Percentiles rank a stretch among this genome's conserved stretches.
phyloP scores from a whole-genome alignment of 495 filamentous ascomycete genomes.

The Xylaria grammica region DNA sequence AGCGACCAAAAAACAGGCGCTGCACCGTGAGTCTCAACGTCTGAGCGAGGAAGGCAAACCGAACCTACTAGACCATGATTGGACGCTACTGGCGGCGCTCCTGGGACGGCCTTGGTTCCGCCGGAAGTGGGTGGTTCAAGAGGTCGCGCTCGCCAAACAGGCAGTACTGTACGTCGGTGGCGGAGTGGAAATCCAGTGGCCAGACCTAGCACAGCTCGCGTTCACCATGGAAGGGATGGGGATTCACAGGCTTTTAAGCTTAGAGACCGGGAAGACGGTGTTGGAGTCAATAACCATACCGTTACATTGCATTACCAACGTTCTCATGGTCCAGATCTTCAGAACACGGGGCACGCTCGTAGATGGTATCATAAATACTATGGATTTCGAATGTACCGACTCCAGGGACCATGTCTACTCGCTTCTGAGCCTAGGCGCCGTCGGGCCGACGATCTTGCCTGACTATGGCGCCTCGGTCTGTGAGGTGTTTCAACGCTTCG shows the following conservation, averaged over 20 bases:
- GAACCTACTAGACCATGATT: constrained; percentile 30
- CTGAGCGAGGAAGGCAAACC: constrained; percentile 20
- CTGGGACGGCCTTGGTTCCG: constrained; percentile 34
- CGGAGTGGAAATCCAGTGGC: constrained; percentile 32
- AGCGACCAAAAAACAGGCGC: not conserved
- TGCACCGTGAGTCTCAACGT: constrained; percentile 3
- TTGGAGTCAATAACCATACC: constrained; percentile 18
- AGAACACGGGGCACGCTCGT: constrained; percentile 12
- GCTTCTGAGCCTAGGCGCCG: constrained; percentile 23
- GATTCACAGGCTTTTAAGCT: not conserved
- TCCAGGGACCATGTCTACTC: constrained; percentile 32
- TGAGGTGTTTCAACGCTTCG: constrained; percentile 21
- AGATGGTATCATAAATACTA: constrained; percentile 17
- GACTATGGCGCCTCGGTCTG: constrained; percentile 19
- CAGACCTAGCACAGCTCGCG: constrained; percentile 26
- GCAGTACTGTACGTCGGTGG: constrained; percentile 22
- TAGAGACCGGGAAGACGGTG: constrained; percentile 1
- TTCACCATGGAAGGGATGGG: constrained; percentile 20
- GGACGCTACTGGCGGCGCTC: constrained; percentile 24
- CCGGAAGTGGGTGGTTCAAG: constrained; percentile 38
- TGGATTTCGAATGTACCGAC: constrained; percentile 22
- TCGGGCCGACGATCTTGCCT: not conserved
- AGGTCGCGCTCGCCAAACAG: constrained; percentile 28
- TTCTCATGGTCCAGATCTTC: constrained; percentile 22
- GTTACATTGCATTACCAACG: constrained; percentile 18